Evolutionary conservation across 257 asterid species (phyloP), one percentile per base, ranked within the genome.

Genomic region (Coffea canephora): DNA sequence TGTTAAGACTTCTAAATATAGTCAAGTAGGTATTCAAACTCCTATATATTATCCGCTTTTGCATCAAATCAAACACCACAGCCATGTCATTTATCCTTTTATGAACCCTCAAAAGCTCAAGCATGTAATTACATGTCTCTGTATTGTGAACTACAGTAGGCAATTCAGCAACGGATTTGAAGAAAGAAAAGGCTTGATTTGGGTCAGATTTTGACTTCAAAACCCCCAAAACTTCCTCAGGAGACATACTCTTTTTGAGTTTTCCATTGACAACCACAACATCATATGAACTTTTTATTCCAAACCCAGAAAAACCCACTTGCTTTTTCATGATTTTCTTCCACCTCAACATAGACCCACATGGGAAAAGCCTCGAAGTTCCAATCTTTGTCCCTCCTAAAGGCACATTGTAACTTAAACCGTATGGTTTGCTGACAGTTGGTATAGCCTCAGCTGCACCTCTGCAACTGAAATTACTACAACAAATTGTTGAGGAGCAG

Each of bases 21-120:
- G 88, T 90, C 88, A 91, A 85, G 83, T 92, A 95, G 70, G 98
- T 93, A 82, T 90, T 91, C 82, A 88, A 81, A 88, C 82, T 91
- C 89, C 98, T 87, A 80, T 89, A 93, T 54, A 95, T 90, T 21
- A 92, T 92, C 80, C 90, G 98, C 82, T 90, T 91, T 46, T 95
- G 99, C 99, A 95, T 93, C 81, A 90, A 72, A 87, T 89, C 95
- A 85, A 95, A 95, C 91, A 95, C 99, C 71, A 78, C 50, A 71
- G 80, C 89, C 99, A 95, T 95, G 78, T 89, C 93, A 81, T 74
- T 81, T 19, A 88, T 68, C 87, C 91, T 83, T 8, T 87, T 93
- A 46, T 88, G 91, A 73, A 72, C 84, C 83, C 94, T 86, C 95
- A 93, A 85, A 59, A 85, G 84, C 91, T 93, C 96, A 82, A 95